These are phyloP conservation scores for Rhododendron henanense DNA, from an alignment of 148 eudicot species.

Conservation along the genomic window DNA sequence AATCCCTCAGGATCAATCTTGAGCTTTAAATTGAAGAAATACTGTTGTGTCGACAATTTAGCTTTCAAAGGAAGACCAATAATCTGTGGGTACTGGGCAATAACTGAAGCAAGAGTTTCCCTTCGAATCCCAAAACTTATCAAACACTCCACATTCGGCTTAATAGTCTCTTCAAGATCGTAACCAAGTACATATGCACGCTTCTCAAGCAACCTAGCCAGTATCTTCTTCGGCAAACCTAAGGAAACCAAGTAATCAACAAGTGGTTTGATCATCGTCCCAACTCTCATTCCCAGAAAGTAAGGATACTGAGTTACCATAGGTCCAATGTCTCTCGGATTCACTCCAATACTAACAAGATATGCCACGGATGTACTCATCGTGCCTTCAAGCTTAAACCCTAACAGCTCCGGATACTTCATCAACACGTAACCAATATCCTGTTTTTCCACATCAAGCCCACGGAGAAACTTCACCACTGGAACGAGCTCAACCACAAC, in stretches of 20 bases:
- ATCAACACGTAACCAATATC: slow-evolving; percentile 87
- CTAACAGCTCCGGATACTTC: slow-evolving; percentile 84
- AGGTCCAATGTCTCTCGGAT: slow-evolving; percentile 89
- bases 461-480: slow-evolving; percentile 73
- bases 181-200: slow-evolving; percentile 78
- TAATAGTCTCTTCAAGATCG: slow-evolving; percentile 74
- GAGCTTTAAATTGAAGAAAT: slow-evolving; percentile 81
- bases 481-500: slow-evolving; percentile 94
- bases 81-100: slow-evolving; percentile 84
- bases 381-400: slow-evolving; percentile 93
- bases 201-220: slow-evolving; percentile 88
- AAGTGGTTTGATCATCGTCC: slow-evolving; percentile 88
- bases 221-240: slow-evolving; percentile 80
- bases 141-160: slow-evolving; percentile 84
- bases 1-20: slow-evolving; percentile 93
- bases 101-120: slow-evolving; percentile 56
- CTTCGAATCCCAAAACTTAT: slow-evolving; percentile 68
- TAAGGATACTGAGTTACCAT: slow-evolving; percentile 92
- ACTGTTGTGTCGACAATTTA: slow-evolving; percentile 77
- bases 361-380: slow-evolving; percentile 96
- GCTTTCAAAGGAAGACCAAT: slow-evolving; percentile 91
- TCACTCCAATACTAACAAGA: slow-evolving; percentile 88
- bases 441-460: slow-evolving; percentile 82
- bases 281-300: slow-evolving; percentile 92
- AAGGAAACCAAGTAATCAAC: slow-evolving; percentile 76